These are phyloP conservation scores for Rhodotorula babjevae DNA, from an alignment of 768 basidiomycete species.

Conservation along the genomic window DNA sequence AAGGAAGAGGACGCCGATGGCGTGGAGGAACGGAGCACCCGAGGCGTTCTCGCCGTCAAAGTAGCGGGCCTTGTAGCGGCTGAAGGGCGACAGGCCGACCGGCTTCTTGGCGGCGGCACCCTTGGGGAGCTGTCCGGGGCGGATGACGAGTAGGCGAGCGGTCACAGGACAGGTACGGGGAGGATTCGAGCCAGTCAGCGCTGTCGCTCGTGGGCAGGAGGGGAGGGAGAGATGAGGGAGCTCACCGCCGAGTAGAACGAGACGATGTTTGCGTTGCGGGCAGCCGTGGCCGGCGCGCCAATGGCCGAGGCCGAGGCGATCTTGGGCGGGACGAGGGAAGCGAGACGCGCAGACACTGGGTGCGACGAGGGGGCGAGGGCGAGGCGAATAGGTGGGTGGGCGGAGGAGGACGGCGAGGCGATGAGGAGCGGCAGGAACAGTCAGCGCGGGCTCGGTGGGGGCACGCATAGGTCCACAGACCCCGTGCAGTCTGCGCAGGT, in stretches of 20 bases:
- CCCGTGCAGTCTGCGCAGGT: no score
- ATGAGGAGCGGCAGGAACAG: neutral
- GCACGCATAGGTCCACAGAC: no score
- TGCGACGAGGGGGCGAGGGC: neutral
- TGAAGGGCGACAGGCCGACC: slow-evolving; percentile 51
- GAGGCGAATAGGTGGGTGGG: neutral
- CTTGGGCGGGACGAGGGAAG: slow-evolving; percentile 85
- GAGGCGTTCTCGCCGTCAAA: slow-evolving; percentile 84
- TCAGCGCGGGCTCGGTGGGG: neutral
- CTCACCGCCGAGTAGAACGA: slow-evolving; percentile 80
- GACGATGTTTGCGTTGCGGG: slow-evolving; percentile 75
- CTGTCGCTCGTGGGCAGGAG: neutral
- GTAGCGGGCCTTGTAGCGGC: slow-evolving; percentile 69
- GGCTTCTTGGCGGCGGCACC: slow-evolving; percentile 58
- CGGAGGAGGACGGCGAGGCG: neutral
- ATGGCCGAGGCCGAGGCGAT: slow-evolving; percentile 85
- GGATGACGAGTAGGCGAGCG: neutral
- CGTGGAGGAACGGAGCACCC: slow-evolving; percentile 56
- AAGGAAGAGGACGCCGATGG: slow-evolving; percentile 64
- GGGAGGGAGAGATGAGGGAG: neutral
- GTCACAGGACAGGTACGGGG: neutral
- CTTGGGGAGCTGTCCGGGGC: slow-evolving; percentile 64
- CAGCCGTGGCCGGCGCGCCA: slow-evolving; percentile 63
- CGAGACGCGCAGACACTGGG: slow-evolving; percentile 50
- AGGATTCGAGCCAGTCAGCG: neutral